Evolutionary conservation across 805 yeast species (phyloP).

Genomic region (Saitoella complicata): DNA sequence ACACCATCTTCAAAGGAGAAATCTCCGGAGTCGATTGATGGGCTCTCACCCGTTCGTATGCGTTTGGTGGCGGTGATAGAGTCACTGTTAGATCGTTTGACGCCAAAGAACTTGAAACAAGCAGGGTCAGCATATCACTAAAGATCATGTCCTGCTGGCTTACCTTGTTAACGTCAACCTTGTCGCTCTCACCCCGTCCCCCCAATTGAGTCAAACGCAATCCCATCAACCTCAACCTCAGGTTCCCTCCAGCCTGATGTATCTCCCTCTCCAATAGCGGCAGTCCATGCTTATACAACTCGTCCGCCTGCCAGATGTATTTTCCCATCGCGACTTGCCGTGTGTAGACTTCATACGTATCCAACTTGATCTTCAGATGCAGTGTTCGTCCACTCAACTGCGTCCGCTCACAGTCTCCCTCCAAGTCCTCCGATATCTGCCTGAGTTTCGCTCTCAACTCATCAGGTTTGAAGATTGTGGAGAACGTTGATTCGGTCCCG

Average conservation of each 20-base stretch:
- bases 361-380: constrained; percentile 11
- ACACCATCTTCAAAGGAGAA: no score
- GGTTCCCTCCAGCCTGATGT: constrained; percentile 4
- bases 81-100: no score
- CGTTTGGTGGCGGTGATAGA: no score
- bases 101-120: no score
- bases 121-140: neutral
- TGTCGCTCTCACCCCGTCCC: neutral
- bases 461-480: constrained; percentile 2
- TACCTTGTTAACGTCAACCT: neutral
- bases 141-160: neutral
- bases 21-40: no score
- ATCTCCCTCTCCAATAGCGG: constrained; percentile 12
- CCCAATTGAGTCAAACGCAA: constrained; percentile 12
- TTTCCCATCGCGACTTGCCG: constrained; percentile 8
- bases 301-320: constrained; percentile 9
- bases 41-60: no score
- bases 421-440: constrained; percentile 9
- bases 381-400: constrained; percentile 13
- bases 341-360: constrained; percentile 13
- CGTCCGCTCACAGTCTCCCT: constrained; percentile 8
- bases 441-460: constrained; percentile 8
- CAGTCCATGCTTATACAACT: constrained; percentile 10
- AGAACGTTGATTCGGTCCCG: constrained; percentile 15
- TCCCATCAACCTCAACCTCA: constrained; percentile 14